These are phyloP conservation scores for Penicillium sp. DNA, from an alignment of 2,329 filamentous ascomycete species.

Conservation along the genomic window DNA sequence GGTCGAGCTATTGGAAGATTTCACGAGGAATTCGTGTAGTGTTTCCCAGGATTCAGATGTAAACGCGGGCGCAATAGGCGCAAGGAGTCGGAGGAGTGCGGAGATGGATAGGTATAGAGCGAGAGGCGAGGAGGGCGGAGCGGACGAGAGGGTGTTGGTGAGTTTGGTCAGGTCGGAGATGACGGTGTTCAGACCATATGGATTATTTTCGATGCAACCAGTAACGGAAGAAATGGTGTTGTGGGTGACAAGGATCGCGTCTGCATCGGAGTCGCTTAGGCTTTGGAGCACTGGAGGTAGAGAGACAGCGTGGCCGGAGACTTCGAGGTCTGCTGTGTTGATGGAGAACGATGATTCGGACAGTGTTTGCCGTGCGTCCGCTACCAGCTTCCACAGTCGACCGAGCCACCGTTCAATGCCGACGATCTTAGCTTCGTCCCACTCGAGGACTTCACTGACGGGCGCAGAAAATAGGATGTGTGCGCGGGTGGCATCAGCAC, in stretches of 20 bases:
- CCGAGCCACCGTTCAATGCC: conserved; percentile 77
- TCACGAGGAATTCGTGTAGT: conserved; percentile 39
- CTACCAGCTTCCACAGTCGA: conserved; percentile 57
- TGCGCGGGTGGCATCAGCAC: conserved; percentile 75
- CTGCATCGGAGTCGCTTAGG: conserved; percentile 33
- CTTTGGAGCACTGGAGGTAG: conserved; percentile 27
- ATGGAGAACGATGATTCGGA: conserved; percentile 19
- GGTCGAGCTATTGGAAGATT: conserved; percentile 7
- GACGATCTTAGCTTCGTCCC: conserved; percentile 76
- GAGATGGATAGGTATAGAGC: conserved; percentile 44
- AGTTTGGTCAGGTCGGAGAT: conserved; percentile 77
- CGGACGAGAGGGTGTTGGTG: conserved; percentile 60
- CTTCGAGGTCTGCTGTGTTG: conserved; percentile 15
- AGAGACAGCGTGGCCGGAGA: conserved; percentile 19
- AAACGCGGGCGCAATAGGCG: conserved; percentile 73
- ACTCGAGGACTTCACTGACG: conserved; percentile 75
- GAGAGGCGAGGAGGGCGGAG: conserved; percentile 38
- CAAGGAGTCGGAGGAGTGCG: conserved; percentile 63
- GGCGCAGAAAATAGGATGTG: conserved; percentile 88
- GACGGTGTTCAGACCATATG: conserved; percentile 74
- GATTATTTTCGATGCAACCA: conserved; percentile 60
- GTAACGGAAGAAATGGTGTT: conserved; percentile 62
- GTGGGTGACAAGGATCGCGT: conserved; percentile 62
- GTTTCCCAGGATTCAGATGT: conserved; percentile 73
- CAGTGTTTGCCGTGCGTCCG: conserved; percentile 29